Evolutionary conservation across 352 stramenopile genomes (phyloP).

Genomic region (Phytopythium boreale): DNA sequence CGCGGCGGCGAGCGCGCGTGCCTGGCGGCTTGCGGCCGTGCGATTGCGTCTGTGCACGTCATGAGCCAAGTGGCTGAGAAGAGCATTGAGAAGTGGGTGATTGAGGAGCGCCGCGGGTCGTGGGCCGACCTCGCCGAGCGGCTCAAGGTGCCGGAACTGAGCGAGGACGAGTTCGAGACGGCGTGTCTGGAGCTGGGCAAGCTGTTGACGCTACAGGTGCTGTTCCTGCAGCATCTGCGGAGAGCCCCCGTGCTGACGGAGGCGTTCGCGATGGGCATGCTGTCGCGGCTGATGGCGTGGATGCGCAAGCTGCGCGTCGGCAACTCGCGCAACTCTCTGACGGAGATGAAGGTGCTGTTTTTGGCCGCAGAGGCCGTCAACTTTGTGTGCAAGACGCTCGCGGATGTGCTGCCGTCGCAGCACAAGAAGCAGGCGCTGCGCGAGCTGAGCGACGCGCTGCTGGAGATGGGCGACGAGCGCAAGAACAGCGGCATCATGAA

Average conservation of each 20-base stretch:
- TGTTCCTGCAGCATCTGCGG: slow-evolving; percentile 72
- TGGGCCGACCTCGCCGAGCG: slow-evolving; percentile 60
- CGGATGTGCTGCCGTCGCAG: slow-evolving; percentile 46
- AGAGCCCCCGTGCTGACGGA: slow-evolving; percentile 64
- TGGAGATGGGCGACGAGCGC: slow-evolving; percentile 61
- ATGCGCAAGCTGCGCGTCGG: slow-evolving; percentile 59
- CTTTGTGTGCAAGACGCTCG: slow-evolving; percentile 62
- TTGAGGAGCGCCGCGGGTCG: slow-evolving; percentile 62
- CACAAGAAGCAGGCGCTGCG: slow-evolving; percentile 83
- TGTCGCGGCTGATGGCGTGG: slow-evolving; percentile 72
- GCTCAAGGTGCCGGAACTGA: slow-evolving; percentile 76
- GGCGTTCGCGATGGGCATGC: slow-evolving; percentile 59
- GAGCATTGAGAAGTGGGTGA: slow-evolving; percentile 85
- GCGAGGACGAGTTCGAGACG: slow-evolving; percentile 73
- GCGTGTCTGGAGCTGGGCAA: slow-evolving; percentile 71
- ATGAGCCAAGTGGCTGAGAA: slow-evolving; percentile 81
- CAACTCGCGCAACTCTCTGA: slow-evolving; percentile 30
- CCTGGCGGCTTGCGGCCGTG: slow-evolving; percentile 62
- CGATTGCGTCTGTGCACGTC: slow-evolving; percentile 75
- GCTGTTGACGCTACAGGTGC: slow-evolving; percentile 71
- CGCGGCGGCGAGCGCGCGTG: slow-evolving; percentile 76
- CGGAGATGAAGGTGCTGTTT: slow-evolving; percentile 85
- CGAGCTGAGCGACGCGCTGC: slow-evolving; percentile 56
- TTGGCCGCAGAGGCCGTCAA: slow-evolving; percentile 72
- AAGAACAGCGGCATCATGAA: slow-evolving; percentile 86